phyloP scores from a whole-genome alignment of 495 filamentous ascomycete species.

The Echria macrotheca region DNA sequence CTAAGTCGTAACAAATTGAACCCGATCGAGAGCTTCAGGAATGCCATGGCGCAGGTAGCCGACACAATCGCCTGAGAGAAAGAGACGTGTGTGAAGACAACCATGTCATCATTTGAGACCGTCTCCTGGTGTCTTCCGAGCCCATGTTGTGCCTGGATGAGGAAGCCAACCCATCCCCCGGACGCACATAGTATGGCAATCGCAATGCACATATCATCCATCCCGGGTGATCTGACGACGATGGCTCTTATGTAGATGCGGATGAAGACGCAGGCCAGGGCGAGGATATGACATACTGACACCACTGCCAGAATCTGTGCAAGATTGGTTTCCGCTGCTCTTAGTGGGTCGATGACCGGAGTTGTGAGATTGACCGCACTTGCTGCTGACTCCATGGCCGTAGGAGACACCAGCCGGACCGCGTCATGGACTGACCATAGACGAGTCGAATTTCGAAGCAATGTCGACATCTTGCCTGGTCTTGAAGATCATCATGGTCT shows the following conservation, averaged over 20 bases:
- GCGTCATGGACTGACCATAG: not conserved
- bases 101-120: slow-evolving; percentile 17
- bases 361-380: not conserved
- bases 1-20: slow-evolving; percentile 18
- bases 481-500: no score
- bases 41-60: slow-evolving; percentile 25
- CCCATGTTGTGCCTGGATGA: slow-evolving; percentile 29
- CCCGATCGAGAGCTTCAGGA: slow-evolving; percentile 39
- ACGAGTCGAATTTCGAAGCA: not conserved
- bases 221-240: not conserved
- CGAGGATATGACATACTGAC: not conserved
- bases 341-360: not conserved
- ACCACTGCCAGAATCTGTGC: not conserved
- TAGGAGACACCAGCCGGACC: not conserved
- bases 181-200: not conserved
- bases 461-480: not conserved
- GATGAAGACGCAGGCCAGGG: not conserved
- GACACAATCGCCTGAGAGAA: slow-evolving; percentile 31
- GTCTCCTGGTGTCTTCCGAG: slow-evolving; percentile 32
- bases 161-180: slow-evolving; percentile 6
- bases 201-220: not conserved
- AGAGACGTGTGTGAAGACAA: slow-evolving; percentile 28
- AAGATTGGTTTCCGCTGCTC: not conserved
- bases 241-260: not conserved
- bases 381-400: not conserved